Base-by-base conservation (phyloP, 2,329 filamentous ascomycete species). In the Colletotrichum tropicicola region DNA sequence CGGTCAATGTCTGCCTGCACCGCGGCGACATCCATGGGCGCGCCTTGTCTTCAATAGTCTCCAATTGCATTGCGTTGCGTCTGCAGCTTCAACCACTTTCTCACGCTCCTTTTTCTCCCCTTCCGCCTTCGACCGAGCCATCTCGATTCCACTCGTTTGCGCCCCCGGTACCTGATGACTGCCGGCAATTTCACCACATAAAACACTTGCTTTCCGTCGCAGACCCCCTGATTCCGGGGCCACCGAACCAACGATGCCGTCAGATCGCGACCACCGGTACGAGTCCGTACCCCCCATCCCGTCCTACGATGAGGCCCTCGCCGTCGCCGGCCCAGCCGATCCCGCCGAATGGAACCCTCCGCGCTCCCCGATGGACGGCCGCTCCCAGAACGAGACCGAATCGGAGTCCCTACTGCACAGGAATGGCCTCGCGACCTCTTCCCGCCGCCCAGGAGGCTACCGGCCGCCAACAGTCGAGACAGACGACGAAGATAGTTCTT, bases 381-480 rank as follows among this genome's bases (percentile, higher is more conserved):
- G 91, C 76, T 83, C 87, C 73, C 88, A 88, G 74, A 85, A 89
- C 77, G 89, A 93, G 74, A 87, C 88, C 58, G 93, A 97, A 78
- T 87, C 91, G 77, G 91, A 94, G 78, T 92, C 91, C 6, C 87
- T 97, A 25, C 84, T 97, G 41, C 83, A 85, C 59, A 45, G 59
- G 23, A 79, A 78, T 68, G 80, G 75, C 59, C 74, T 73, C 35
- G 69, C 77, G 6, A 74, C 78, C 25, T 77, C 77, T 8, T 79
- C 81, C 35, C 78, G 82, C 60, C 81, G 83, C 64, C 80, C 81
- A 37, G 75, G 77, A 48, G 89, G 89, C 68, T 97, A 98, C 77
- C 89, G 89, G 30, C 87, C 91, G 37, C 94, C 95, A 1, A 94
- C 92, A 1, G 94, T 95, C 67, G 92, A 96, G 77, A 85, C 81